Base-by-base conservation (phyloP, 768 basidiomycete species). In the Suillus cothurnatus region DNA sequence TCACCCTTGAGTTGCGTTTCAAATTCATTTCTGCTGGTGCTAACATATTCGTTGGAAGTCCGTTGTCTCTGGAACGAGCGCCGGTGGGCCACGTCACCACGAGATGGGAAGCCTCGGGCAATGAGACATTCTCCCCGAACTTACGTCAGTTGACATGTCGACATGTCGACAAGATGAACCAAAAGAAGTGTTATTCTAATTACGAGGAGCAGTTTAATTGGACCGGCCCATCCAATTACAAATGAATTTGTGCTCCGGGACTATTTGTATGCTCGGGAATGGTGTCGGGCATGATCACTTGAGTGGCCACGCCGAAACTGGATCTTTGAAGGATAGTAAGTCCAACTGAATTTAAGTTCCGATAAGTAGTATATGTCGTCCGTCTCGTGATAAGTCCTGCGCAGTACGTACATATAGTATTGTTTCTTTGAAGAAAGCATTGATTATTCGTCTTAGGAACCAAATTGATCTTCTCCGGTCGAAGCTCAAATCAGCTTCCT, bases 101-200 rank as follows among this genome's bases (percentile, higher is more conserved):
- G 72, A 68, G 8, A 15, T 21, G 58, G 36, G 58, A 26, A 43
- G 23, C 21, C 26, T 49, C 41, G 60, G 47, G 12, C 47, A 56
- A 53, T 23, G 28, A 6, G n/a, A 14, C 28, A 14, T 34, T 6
- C 28, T 31, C 11, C 56, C 17, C 57, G 57, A 39, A 21, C n/a
- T n/a, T n/a, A n/a, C n/a, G n/a, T n/a, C n/a, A 38, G 38, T 58
- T 58, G 26, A 58, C 56, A 57, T 36, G 36, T 53, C 19, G 17
- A 52, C 26, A 28, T 4, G 17, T 26, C 28, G 50, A 52, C 15
- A 8, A n/a, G 38, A 3, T 58, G 32, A 34, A n/a, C 32, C 32
- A 11, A 56, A 56, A 34, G 11, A 58, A 17, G 38, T 21, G 6
- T 6, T 3, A 38, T 59, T 59, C 57, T 58, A 15, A 38, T 38